Base-by-base conservation (phyloP, 148 eudicot genomes). In the Silene conica region DNA sequence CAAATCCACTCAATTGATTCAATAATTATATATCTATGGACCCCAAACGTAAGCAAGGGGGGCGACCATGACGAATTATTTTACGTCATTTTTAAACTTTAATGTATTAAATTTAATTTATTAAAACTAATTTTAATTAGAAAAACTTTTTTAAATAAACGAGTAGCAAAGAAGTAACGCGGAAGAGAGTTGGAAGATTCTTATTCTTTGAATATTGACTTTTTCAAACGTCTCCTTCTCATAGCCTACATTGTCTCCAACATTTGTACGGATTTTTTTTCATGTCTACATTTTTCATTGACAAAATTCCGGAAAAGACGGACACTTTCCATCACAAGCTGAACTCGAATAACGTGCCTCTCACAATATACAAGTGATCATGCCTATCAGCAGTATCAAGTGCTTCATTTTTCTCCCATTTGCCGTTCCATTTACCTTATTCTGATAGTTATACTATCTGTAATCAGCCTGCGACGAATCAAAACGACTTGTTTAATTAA, bases 151-250 rank as follows among this genome's bases (percentile, higher is more conserved):
- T 26, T 26, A 26, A 26, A 6, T 14, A 76, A 45, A 50, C 11
- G 68, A 34, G 50, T 10, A 25, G 55, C n/a, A 12, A 41, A 50
- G 79, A 77, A 71, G 69, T 50, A 79, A 80, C 82, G 78, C 78
- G 79, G 82, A 70, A 71, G 19, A 18, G 48, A 70, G 41, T 70
- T 74, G 71, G 75, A 79, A 74, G 23, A 74, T 79, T 79, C 75
- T 63, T 26, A 38, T 70, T 13, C 19, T 43, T 43, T 38, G 22
- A 31, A 31, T 64, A 11, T 70, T 75, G 78, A 80, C 78, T 75
- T 75, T 75, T 75, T 74, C 70, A 34, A 38, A 16, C 28, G 31
- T 9, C 22, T 26, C 26, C 54, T 38, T 55, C 63, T 58, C 22
- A 55, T 4, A 6, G 20, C 11, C 7, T 45, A 43, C 14, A 10